Evolutionary conservation across 768 basidiomycete genomes (phyloP).

Genomic region (Agrocybe chaxingu): DNA sequence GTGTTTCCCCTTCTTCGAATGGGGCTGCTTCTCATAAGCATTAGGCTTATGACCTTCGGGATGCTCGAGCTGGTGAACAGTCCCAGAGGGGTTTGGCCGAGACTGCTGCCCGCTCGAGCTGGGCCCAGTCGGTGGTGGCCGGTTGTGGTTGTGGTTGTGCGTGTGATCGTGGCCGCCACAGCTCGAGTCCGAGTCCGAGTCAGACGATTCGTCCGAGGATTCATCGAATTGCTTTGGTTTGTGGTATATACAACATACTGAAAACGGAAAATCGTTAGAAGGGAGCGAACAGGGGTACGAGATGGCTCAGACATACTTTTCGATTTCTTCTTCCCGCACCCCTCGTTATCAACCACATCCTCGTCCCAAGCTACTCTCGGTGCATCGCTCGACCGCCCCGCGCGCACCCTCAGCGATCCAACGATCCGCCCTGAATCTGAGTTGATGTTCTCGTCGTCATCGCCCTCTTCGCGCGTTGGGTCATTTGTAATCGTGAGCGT

Average conservation of each 20-base stretch:
- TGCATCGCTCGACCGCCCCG: slow-evolving; percentile 36
- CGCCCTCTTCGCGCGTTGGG: slow-evolving; percentile 25
- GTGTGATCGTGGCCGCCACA: slow-evolving; percentile 1
- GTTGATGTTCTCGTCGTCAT: slow-evolving; percentile 9
- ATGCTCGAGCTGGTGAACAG: slow-evolving; percentile 18
- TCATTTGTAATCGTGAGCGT: slow-evolving; percentile 46
- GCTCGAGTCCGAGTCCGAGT: slow-evolving; percentile 40
- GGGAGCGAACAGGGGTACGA: not conserved
- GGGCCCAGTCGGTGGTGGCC: slow-evolving; percentile 5
- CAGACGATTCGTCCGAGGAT: slow-evolving; percentile 65
- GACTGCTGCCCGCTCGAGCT: slow-evolving; percentile 2
- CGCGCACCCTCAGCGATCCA: slow-evolving; percentile 62
- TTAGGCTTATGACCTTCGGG: slow-evolving; percentile 34
- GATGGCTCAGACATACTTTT: slow-evolving; percentile 66
- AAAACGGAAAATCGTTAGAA: not conserved
- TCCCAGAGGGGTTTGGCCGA: slow-evolving; percentile 3
- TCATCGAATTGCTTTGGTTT: slow-evolving; percentile 79
- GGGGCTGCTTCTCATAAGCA: slow-evolving; percentile 46
- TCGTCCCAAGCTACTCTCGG: slow-evolving; percentile 80
- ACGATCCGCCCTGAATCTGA: slow-evolving; percentile 22
- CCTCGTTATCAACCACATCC: slow-evolving; percentile 89
- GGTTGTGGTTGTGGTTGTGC: slow-evolving; percentile 18
- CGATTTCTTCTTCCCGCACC: slow-evolving; percentile 83
- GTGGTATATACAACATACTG: slow-evolving; percentile 96
- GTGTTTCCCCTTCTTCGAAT: slow-evolving; percentile 31